These are phyloP conservation scores for Tuber aestivum DNA, from an alignment of 495 filamentous ascomycete genomes.

Conservation along the genomic window DNA sequence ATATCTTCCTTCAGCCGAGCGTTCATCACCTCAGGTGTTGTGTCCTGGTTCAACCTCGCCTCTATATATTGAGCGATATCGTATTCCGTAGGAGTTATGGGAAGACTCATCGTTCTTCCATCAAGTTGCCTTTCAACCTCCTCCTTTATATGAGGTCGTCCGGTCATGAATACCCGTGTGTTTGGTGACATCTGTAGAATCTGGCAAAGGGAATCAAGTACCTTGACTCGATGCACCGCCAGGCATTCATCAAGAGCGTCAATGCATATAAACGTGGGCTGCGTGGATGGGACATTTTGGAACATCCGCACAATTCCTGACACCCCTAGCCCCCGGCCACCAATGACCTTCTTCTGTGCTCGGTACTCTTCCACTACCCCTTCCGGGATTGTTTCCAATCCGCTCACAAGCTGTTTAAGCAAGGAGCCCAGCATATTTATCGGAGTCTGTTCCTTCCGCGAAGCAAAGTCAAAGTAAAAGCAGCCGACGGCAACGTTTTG, in stretches of 20 bases:
- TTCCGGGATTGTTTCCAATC: neutral
- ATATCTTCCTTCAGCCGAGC: neutral
- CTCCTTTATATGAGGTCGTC: neutral
- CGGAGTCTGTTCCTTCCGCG: neutral
- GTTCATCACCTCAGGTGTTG: neutral
- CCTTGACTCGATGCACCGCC: neutral
- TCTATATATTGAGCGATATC: neutral
- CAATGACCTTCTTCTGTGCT: neutral
- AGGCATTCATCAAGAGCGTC: neutral
- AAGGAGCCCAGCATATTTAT: neutral
- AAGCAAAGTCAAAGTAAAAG: neutral
- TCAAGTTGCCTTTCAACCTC: neutral
- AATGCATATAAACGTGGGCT: neutral
- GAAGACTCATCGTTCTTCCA: neutral
- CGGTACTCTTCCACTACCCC: neutral
- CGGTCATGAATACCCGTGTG: neutral
- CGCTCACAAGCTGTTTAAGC: neutral
- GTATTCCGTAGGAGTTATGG: neutral
- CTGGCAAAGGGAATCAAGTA: neutral
- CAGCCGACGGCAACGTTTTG: neutral
- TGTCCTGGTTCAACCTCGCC: neutral
- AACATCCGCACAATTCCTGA: neutral
- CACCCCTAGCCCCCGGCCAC: neutral
- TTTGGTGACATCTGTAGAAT: neutral
- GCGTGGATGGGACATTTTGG: neutral